These are phyloP conservation scores for Knoxdaviesia capensis DNA, from an alignment of 2,329 filamentous ascomycete species.

Conservation along the genomic window DNA sequence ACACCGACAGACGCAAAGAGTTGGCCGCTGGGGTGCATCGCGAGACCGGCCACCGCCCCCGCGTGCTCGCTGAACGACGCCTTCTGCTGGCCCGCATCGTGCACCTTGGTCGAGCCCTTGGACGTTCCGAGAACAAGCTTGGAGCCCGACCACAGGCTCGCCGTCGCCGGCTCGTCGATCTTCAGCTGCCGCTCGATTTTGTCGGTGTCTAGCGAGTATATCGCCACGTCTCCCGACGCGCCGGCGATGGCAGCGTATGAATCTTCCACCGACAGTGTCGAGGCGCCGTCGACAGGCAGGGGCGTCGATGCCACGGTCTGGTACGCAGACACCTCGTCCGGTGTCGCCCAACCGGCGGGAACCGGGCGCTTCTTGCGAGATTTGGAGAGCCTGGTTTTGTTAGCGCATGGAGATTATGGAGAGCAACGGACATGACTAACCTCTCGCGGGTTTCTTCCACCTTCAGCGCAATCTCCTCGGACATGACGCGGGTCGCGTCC, in stretches of 20 bases:
- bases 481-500: constrained; percentile 52
- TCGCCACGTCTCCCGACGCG: constrained; percentile 48
- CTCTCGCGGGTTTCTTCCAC: constrained; percentile 65
- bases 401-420: constrained; percentile 3
- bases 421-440: constrained; percentile 10
- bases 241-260: constrained; percentile 57
- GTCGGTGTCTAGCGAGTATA: constrained; percentile 55
- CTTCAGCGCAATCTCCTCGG: constrained; percentile 47
- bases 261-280: constrained; percentile 29
- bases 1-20: constrained; percentile 72
- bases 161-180: constrained; percentile 47
- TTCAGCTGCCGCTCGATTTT: constrained; percentile 47
- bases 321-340: constrained; percentile 43
- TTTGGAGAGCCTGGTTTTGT: constrained; percentile 50
- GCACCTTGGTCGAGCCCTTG: constrained; percentile 63
- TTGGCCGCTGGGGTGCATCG: constrained; percentile 63
- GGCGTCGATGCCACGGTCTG: constrained; percentile 22
- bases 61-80: constrained; percentile 64
- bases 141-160: constrained; percentile 41
- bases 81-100: constrained; percentile 48
- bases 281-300: constrained; percentile 25
- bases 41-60: constrained; percentile 56
- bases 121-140: constrained; percentile 55
- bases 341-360: constrained; percentile 66
- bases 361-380: constrained; percentile 76